Base-by-base conservation (phyloP, 345 rosid genomes). In the Pistacia vera region DNA sequence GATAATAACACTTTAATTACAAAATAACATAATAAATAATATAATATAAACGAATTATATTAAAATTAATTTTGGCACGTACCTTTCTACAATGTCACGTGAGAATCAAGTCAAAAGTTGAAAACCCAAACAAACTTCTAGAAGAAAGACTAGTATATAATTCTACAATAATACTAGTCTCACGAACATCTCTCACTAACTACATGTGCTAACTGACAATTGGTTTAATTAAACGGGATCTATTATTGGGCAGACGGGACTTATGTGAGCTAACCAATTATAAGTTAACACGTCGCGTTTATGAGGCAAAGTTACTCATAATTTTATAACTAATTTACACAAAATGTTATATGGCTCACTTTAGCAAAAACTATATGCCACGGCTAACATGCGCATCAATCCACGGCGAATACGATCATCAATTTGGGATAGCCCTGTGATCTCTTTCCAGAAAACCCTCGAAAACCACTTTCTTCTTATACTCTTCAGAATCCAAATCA, bases 401-500 rank as follows among this genome's bases (percentile, higher is more conserved):
- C 55, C 55, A 51, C 3, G 46, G 46, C 55, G 55, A 11, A 13
- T 7, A 4, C 57, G 12, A 16, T 0, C 57, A 18, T 65, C 44
- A 79, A 30, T 11, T 20, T 5, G 65, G 16, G 22, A 62, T 20
- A 41, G 78, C 68, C 68, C 88, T 84, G 72, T 78, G 89, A 61
- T 78, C 82, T 70, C 97, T 89, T 35, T 88, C 85, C 13, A 92
- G 93, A 78, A 94, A 76, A 22, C 97, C 98, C 25, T 89, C 92
- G 81, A 91, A 63, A 66, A 91, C 87, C 83, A 92, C 94, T 77
- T 75, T 90, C 83, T 80, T 89, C 77, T 88, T 88, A 30, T 83
- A 78, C 67, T 86, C 90, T 72, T 81, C 81, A n/a, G 90, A 86
- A 44, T 74, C 72, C 71, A 90, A 78, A 77, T 83, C 83, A 68